A percentile compares a stretch with the other conserved stretches of the same genome.
Evolutionary conservation across 2,329 filamentous ascomycete species (phyloP).

Genomic region (Pseudocercospora vitis): DNA sequence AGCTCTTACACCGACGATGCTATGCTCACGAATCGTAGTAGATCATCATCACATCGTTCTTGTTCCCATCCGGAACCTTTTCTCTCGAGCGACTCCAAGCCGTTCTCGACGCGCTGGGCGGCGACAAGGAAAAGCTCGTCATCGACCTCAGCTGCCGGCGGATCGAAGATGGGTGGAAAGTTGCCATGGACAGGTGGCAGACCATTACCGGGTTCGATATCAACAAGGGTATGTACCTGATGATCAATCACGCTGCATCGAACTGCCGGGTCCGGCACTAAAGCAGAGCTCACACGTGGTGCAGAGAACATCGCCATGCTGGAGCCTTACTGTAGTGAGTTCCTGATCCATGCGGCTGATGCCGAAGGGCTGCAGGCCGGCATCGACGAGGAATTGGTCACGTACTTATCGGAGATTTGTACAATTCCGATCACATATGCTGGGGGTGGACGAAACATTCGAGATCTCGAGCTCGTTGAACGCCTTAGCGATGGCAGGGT

Average conservation of each 20-base stretch:
- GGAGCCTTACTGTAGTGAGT: conserved; percentile 92
- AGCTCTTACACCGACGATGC: conserved; percentile 5
- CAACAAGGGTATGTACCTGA: conserved; percentile 66
- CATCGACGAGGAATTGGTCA: conserved; percentile 82
- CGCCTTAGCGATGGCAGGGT: conserved; percentile 75
- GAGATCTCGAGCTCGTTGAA: conserved; percentile 81
- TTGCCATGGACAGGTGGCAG: conserved; percentile 99
- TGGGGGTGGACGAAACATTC: conserved; percentile 79
- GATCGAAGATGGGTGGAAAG: conserved; percentile 77
- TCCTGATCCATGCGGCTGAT: conserved; percentile 94
- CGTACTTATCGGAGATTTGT: conserved; percentile 78
- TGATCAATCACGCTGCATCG: conserved; percentile 4
- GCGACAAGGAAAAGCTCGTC: conserved; percentile 78
- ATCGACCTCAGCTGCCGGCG: conserved; percentile 91
- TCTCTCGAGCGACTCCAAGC: conserved; percentile 72
- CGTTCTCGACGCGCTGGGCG: conserved; percentile 70
- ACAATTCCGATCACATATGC: conserved; percentile 93
- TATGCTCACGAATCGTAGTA: conserved; percentile 47
- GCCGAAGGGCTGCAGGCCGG: conserved; percentile 92
- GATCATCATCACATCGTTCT: conserved; percentile 95
- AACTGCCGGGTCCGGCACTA: conserved; percentile 14
- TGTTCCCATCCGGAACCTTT: conserved; percentile 84
- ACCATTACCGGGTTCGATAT: conserved; percentile 96
- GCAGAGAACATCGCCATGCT: conserved; percentile 76
- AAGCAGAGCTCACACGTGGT: conserved; percentile 22